Percentiles rank a stretch among this genome's conserved stretches.
phyloP scores from a whole-genome alignment of 352 stramenopile species.

The Phytophthora megakarya region DNA sequence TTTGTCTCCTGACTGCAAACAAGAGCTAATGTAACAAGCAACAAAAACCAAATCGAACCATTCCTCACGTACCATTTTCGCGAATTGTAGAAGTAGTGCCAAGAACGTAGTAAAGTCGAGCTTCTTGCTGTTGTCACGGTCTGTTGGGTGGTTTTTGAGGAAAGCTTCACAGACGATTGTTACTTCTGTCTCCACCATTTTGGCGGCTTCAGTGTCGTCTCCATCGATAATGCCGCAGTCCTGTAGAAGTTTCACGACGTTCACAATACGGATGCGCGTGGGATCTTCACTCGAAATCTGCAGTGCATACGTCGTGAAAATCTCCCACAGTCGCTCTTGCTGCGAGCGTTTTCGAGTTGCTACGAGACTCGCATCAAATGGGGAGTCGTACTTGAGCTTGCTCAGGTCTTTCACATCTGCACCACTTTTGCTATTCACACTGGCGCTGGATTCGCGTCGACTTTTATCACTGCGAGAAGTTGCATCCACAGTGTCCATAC shows the following conservation, averaged over 20 bases:
- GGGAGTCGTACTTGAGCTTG: conserved; percentile 59
- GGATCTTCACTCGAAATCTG: conserved; percentile 81
- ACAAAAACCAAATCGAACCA: neutral
- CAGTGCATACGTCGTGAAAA: conserved; percentile 77
- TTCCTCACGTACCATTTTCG: conserved; percentile 55
- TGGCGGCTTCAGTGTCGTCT: conserved; percentile 53
- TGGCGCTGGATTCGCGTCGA: conserved; percentile 22
- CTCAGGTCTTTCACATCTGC: conserved; percentile 34
- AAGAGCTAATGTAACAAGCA: neutral
- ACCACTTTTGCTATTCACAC: conserved; percentile 17
- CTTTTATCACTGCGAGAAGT: conserved; percentile 6
- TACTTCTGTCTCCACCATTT: conserved; percentile 76
- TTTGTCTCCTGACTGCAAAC: conserved; percentile 53
- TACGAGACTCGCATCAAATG: conserved; percentile 68
- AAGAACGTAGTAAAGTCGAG: conserved; percentile 77
- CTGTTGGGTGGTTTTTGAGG: conserved; percentile 58
- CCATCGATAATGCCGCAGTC: conserved; percentile 75
- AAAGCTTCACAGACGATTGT: conserved; percentile 78
- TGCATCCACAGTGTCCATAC: conserved; percentile 1
- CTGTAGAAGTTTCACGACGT: conserved; percentile 77
- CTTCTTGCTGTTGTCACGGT: conserved; percentile 66
- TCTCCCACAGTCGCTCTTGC: conserved; percentile 79
- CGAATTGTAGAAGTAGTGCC: conserved; percentile 68
- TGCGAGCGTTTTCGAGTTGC: conserved; percentile 57
- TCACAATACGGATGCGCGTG: conserved; percentile 67